Conservation (phyloP, 2,329 filamentous ascomycete genomes). For the Leptographium procerum region DNA sequence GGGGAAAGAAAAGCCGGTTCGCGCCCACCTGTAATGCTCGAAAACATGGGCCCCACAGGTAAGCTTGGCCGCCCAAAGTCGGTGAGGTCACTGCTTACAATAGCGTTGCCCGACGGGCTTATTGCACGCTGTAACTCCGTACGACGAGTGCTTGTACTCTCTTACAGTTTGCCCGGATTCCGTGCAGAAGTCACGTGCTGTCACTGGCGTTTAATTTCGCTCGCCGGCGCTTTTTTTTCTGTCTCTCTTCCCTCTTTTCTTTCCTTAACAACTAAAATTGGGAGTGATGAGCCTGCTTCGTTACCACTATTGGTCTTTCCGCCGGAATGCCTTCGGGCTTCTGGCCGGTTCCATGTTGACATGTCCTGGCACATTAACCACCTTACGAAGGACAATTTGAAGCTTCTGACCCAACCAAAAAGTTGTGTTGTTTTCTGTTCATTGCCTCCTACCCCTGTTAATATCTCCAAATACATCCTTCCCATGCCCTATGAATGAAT, state of each 20-base stretch:
- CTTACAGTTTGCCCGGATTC: not conserved
- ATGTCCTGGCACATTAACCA: conserved; percentile 56
- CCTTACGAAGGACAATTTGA: conserved; percentile 51
- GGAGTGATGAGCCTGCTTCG: conserved; percentile 62
- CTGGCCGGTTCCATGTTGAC: conserved; percentile 47
- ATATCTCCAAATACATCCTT: too few species aligned
- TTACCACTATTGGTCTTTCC: conserved; percentile 42
- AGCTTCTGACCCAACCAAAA: conserved; percentile 50
- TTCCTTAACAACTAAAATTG: conserved; percentile 63
- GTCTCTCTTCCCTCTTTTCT: conserved; percentile 23
- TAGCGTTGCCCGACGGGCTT: not conserved
- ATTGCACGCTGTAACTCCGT: too few species aligned
- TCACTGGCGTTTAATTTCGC: conserved; percentile 1
- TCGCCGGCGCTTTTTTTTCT: conserved; percentile 8
- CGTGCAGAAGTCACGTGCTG: not conserved
- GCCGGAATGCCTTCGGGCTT: conserved; percentile 15
- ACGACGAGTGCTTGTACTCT: too few species aligned
- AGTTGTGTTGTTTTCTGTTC: conserved; percentile 13
- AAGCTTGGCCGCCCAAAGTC: not conserved
- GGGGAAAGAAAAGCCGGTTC: too few species aligned
- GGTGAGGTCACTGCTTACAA: not conserved
- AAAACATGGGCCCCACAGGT: not conserved
- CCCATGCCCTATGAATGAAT: too few species aligned
- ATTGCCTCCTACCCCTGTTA: not conserved
- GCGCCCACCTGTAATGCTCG: too few species aligned